Conservation (phyloP, 176 grass and related monocot genomes). For the Tillandsia leiboldiana region DNA sequence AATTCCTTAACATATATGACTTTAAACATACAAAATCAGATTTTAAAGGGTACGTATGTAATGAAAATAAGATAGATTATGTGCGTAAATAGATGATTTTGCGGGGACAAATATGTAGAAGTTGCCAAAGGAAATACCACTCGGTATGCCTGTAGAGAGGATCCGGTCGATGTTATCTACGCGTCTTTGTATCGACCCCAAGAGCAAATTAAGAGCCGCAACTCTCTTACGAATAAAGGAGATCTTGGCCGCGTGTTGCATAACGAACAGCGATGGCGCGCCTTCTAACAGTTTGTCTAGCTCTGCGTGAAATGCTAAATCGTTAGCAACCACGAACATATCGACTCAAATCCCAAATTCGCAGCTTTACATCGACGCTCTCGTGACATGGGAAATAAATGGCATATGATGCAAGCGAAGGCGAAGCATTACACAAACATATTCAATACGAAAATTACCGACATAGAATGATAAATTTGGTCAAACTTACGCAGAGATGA, state of each 20-base stretch:
- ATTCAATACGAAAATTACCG: too few relatives aligned
- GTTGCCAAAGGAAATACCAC: constrained; percentile 26
- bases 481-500: too few relatives aligned
- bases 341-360: background rate
- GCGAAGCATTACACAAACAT: too few relatives aligned
- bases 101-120: too few relatives aligned
- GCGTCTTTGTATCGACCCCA: constrained; percentile 75
- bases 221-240: constrained; percentile 68
- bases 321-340: background rate
- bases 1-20: too few relatives aligned
- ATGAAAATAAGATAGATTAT: too few relatives aligned
- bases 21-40: too few relatives aligned
- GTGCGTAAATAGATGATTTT: too few relatives aligned
- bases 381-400: too few relatives aligned
- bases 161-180: constrained; percentile 75
- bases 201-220: constrained; percentile 65
- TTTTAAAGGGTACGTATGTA: too few relatives aligned
- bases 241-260: constrained; percentile 76
- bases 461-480: too few relatives aligned
- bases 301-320: constrained; percentile 40
- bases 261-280: constrained; percentile 47
- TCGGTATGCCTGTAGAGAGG: constrained; percentile 47
- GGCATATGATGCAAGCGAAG: too few relatives aligned
- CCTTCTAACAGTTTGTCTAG: constrained; percentile 82
- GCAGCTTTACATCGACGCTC: background rate